Evolutionary conservation across 1,139 yeast genomes (phyloP), one percentile per base, ranked within the genome.

Genomic region (Eremothecium coryli): DNA sequence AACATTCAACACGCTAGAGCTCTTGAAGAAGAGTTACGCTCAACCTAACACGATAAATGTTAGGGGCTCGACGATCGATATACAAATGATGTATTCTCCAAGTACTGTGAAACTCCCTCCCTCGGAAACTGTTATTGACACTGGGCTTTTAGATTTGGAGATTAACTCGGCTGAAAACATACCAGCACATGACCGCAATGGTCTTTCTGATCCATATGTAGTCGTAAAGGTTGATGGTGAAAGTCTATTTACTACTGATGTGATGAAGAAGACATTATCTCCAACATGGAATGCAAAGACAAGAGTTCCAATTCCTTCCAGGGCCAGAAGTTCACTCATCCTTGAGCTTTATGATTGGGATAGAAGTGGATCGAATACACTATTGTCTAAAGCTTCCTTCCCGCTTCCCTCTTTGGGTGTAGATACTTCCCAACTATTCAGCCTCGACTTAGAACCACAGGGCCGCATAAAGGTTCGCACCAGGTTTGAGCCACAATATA

Each of bases 261-360:
- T 67, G 43, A 65, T 75, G 46, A 76, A 78, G 57, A 79, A 74
- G 57, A 76, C 82, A 0, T 62, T 81, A 46, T 65, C 71, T 37
- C 93, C 93, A 20, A 63, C 64, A 4, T 81, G 85, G 82, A 76
- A 79, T 51, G 88, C 79, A 48, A 52, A 61, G 3, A 61, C 68
- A 14, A 68, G 65, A n/a, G 58, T 80, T 48, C 76, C 80, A 11
- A 57, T 81, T 41, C 64, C 71, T 20, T 78, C 90, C 0, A 72
- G 84, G 56, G 62, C 75, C 1, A 70, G 81, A 53, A 66, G 70
- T 32, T 48, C 62, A 16, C 50, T 78, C 18, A 42, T 58, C 28
- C 47, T 77, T 26, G 70, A 69, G 36, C 72, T 77, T 10, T 73
- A 61, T 49, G 93, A 81, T 56, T 81, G 90, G 90, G 90, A 81